Percentiles rank a stretch among this genome's conserved stretches.
Conservation (phyloP, 768 basidiomycete genomes). For the Mycena belliarum region DNA sequence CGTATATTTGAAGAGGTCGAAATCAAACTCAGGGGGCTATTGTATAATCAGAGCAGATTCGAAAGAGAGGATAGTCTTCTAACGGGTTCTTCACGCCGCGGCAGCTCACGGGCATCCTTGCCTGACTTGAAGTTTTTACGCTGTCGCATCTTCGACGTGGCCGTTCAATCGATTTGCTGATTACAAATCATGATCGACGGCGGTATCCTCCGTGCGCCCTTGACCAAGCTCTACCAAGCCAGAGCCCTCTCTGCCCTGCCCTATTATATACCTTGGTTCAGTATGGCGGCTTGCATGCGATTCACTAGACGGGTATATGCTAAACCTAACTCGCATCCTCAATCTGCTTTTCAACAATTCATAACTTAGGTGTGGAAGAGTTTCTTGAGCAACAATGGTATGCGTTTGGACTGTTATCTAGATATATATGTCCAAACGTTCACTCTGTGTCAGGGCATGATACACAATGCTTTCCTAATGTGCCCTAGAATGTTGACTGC, state of each 20-base stretch:
- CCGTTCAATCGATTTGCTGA: conserved; percentile 1
- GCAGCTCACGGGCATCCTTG: background rate
- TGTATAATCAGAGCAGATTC: background rate
- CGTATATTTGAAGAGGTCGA: conserved; percentile 10
- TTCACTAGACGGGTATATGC: conserved; percentile 10
- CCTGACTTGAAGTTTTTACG: conserved; percentile 17
- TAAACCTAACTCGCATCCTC: background rate
- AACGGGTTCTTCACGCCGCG: background rate
- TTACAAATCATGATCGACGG: too few relatives aligned
- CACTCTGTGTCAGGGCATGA: conserved; percentile 90
- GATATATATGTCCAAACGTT: too few relatives aligned
- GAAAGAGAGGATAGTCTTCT: background rate
- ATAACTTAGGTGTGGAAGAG: conserved; percentile 73
- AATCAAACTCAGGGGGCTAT: conserved; percentile 11
- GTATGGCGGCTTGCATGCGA: conserved; percentile 15
- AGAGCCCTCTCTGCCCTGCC: too few relatives aligned
- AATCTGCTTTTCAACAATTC: too few relatives aligned
- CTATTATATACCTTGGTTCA: too few relatives aligned
- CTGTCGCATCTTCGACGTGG: conserved; percentile 12
- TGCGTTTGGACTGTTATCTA: too few relatives aligned
- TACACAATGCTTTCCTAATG: conserved; percentile 76
- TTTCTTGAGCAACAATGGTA: conserved; percentile 77
- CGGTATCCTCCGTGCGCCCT: too few relatives aligned
- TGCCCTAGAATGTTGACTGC: conserved; percentile 30
- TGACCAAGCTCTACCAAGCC: too few relatives aligned